Conservation (phyloP, 2,329 filamentous ascomycete genomes). For the Aspergillus bombycis region DNA sequence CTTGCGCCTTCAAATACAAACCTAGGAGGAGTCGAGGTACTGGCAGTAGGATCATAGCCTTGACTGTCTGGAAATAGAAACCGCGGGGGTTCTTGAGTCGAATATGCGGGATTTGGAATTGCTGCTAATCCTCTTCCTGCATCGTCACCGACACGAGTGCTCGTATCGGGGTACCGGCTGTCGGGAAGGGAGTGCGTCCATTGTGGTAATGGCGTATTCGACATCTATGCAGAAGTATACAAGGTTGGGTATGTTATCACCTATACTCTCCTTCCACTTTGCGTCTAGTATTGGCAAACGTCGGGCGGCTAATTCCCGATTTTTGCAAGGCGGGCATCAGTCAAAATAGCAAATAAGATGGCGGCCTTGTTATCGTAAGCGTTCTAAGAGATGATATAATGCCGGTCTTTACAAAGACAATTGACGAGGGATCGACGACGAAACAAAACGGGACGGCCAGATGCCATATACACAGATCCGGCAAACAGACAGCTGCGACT, state of each 20-base stretch:
- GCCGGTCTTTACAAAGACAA: constrained; percentile 21
- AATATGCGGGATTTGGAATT: constrained; percentile 22
- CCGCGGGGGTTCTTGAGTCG: constrained; percentile 29
- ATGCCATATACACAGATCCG: constrained; percentile 6
- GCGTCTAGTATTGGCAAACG: constrained; percentile 1
- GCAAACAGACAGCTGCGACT: background rate
- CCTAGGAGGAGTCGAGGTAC: constrained; percentile 18
- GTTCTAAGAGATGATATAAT: constrained; percentile 21
- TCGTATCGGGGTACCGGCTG: constrained; percentile 23
- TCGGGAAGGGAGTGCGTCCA: constrained; percentile 31
- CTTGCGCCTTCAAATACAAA: constrained; percentile 21
- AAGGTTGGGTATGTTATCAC: constrained; percentile 14
- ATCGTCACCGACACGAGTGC: constrained; percentile 19
- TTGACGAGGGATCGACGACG: constrained; percentile 2
- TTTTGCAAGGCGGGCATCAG: constrained; percentile 20
- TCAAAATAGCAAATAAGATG: constrained; percentile 16
- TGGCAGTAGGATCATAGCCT: constrained; percentile 23
- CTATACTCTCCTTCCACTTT: background rate
- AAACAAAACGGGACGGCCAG: background rate
- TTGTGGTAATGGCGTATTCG: constrained; percentile 33
- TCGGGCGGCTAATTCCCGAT: constrained; percentile 4
- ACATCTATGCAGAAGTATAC: constrained; percentile 32
- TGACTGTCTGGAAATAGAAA: constrained; percentile 24
- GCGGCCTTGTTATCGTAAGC: constrained; percentile 8
- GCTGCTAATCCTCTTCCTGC: constrained; percentile 18